Conservation (phyloP, 2,329 filamentous ascomycete species). For the Coniochaeta ligniaria region DNA sequence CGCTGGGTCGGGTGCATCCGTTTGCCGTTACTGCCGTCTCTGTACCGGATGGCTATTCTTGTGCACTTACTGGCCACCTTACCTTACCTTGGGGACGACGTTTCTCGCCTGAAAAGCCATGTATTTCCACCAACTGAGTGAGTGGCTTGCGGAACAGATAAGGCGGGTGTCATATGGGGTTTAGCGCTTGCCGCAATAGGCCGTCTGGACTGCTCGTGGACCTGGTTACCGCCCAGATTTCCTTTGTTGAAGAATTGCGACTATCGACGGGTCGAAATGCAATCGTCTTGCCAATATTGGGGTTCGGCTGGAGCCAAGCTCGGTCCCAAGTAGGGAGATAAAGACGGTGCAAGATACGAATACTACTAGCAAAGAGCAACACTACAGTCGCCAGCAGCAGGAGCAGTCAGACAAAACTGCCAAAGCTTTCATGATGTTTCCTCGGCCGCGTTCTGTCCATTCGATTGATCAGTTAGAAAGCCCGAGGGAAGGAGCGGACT, state of each 20-base stretch:
- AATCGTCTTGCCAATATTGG: conserved; percentile 9
- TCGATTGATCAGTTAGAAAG: too few relatives aligned
- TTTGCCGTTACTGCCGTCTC: neutral
- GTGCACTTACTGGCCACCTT: neutral
- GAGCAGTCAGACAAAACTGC: neutral
- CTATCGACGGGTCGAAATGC: neutral
- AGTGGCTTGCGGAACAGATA: neutral
- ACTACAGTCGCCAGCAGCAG: neutral
- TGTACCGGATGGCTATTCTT: neutral
- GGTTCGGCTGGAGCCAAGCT: conserved; percentile 5
- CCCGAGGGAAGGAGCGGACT: too few relatives aligned
- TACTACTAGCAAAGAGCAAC: too few relatives aligned
- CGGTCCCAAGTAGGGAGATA: too few relatives aligned
- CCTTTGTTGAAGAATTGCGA: conserved; percentile 1
- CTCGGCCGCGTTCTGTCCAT: too few relatives aligned
- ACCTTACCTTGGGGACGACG: neutral
- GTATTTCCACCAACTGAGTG: neutral
- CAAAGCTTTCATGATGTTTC: too few relatives aligned
- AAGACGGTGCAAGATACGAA: too few relatives aligned
- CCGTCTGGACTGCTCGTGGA: neutral
- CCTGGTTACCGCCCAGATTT: neutral
- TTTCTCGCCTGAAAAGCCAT: neutral
- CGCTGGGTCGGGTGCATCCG: too few relatives aligned
- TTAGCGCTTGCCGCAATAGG: neutral
- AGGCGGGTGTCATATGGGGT: neutral